A percentile compares a stretch with the other conserved stretches of the same genome.
Evolutionary conservation across 2,329 filamentous ascomycete genomes (phyloP).

Genomic region (Triangularia verruculosa): DNA sequence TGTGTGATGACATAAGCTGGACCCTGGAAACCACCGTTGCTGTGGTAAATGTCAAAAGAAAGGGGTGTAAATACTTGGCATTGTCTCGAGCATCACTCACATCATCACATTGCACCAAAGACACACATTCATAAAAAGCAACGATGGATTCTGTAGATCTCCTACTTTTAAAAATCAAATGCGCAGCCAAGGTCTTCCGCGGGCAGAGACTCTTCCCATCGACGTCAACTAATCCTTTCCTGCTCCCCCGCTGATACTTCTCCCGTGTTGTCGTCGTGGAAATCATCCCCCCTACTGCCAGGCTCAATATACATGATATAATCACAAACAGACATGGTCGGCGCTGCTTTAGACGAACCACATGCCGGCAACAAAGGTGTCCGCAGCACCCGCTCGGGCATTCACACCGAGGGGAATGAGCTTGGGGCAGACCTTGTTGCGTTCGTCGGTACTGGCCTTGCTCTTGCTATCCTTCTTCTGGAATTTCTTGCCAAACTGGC

Average conservation of each 20-base stretch:
- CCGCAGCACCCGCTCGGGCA: neutral
- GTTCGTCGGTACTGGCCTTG: constrained; percentile 28
- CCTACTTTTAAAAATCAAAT: neutral
- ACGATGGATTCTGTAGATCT: neutral
- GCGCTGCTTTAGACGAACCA: constrained; percentile 40
- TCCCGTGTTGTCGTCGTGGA: neutral
- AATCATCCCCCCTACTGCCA: constrained; percentile 1
- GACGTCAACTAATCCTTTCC: neutral
- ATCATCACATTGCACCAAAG: neutral
- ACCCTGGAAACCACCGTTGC: neutral
- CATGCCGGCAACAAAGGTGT: constrained; percentile 40
- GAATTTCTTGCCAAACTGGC: constrained; percentile 30
- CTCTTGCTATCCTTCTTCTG: constrained; percentile 10
- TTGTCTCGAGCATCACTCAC: neutral
- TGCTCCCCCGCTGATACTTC: neutral
- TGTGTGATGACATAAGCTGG: neutral
- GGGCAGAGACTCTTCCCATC: neutral
- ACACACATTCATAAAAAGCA: neutral
- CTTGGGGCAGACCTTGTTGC: constrained; percentile 14
- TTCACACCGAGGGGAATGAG: constrained; percentile 13
- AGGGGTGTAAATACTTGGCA: neutral
- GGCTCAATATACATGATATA: neutral
- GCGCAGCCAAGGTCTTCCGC: neutral
- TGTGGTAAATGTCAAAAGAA: neutral
- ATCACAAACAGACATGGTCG: neutral